A percentile compares a stretch with the other conserved stretches of the same genome.
These are phyloP conservation scores for Pelargonium nanum DNA, from an alignment of 345 rosid species.

Conservation along the genomic window DNA sequence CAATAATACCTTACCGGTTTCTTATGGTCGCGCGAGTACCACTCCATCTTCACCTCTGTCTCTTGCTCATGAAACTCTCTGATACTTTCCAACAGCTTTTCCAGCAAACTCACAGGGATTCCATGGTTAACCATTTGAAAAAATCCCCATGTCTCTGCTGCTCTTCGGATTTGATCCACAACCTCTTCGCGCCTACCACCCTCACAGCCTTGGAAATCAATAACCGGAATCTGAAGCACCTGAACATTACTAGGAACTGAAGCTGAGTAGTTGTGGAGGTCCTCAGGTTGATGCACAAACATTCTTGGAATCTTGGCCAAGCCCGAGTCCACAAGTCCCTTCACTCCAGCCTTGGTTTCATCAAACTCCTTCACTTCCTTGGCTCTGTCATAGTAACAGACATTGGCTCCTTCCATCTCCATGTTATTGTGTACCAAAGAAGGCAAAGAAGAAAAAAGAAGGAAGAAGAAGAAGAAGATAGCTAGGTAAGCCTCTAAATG, in stretches of 20 bases:
- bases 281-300: conserved; percentile 1
- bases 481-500: too few relatives aligned
- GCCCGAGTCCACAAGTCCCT: conserved; percentile 3
- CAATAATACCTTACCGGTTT: conserved; percentile 21
- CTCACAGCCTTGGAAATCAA: conserved; percentile 25
- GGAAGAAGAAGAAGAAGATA: too few relatives aligned
- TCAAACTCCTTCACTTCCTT: conserved; percentile 2
- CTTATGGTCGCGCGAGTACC: conserved; percentile 26
- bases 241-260: background rate
- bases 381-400: background rate
- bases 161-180: conserved; percentile 17
- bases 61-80: conserved; percentile 37
- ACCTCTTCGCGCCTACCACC: conserved; percentile 11
- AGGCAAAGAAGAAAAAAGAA: too few relatives aligned
- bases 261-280: background rate
- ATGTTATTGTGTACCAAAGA: too few relatives aligned
- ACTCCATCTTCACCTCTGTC: conserved; percentile 29
- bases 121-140: conserved; percentile 43
- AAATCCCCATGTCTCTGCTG: conserved; percentile 38
- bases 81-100: conserved; percentile 24
- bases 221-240: conserved; percentile 28
- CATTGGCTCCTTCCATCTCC: too few relatives aligned
- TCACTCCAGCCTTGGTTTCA: background rate
- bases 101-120: conserved; percentile 26
- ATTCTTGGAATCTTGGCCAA: background rate